phyloP scores from a whole-genome alignment of 1,139 yeast species.

The Scheffersomyces lignicola region DNA sequence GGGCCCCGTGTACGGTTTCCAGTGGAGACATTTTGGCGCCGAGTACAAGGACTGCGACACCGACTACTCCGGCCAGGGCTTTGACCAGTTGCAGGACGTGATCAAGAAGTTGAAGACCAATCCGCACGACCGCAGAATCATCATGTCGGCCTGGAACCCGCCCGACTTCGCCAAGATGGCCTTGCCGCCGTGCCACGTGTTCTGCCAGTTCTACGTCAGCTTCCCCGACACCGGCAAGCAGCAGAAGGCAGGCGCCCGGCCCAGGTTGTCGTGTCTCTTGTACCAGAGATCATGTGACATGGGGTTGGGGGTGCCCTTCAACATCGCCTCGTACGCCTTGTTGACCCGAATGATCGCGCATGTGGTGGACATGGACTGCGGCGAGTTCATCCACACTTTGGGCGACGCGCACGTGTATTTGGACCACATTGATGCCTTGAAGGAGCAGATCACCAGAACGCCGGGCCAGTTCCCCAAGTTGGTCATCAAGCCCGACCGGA shows the following conservation, averaged over 20 bases:
- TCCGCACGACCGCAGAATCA: constrained; percentile 93
- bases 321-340: constrained; percentile 93
- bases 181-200: constrained; percentile 96
- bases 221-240: constrained; percentile 54
- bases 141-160: constrained; percentile 98
- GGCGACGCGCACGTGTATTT: constrained; percentile 96
- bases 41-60: constrained; percentile 81
- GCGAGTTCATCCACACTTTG: constrained; percentile 91
- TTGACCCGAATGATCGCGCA: constrained; percentile 94
- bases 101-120: constrained; percentile 78
- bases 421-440: constrained; percentile 89
- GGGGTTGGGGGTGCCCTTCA: constrained; percentile 99
- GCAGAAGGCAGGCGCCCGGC: constrained; percentile 29
- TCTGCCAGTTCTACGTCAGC: constrained; percentile 90
- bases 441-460: constrained; percentile 69
- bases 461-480: constrained; percentile 84
- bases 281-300: constrained; percentile 98
- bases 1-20: constrained; percentile 98
- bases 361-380: constrained; percentile 89
- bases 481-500: constrained; percentile 57
- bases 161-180: constrained; percentile 94
- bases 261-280: constrained; percentile 78
- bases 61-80: constrained; percentile 85
- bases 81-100: constrained; percentile 82
- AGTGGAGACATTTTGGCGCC: constrained; percentile 99